Evolutionary conservation across 345 rosid genomes (phyloP).

Genomic region (Crucihimalaya himalaica): DNA sequence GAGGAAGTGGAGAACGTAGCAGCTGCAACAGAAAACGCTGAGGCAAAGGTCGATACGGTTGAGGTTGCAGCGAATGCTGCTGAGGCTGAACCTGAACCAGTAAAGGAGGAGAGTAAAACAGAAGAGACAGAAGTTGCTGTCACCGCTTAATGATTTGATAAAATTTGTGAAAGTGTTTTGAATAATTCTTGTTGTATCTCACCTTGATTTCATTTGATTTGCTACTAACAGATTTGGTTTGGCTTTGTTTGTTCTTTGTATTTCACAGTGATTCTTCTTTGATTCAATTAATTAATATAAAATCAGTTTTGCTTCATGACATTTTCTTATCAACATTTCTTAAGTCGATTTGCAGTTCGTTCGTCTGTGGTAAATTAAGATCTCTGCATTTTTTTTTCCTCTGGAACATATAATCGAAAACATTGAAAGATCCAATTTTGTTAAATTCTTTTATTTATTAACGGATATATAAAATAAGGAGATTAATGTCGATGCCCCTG

Average conservation of each 20-base stretch:
- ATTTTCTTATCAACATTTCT: neutral
- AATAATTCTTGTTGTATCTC: neutral
- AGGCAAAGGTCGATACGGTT: conserved; percentile 9
- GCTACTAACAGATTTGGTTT: conserved; percentile 29
- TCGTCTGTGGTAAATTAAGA: too few relatives aligned
- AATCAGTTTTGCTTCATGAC: conserved; percentile 25
- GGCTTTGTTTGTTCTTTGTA: conserved; percentile 34
- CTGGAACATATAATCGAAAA: too few relatives aligned
- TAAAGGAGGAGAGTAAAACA: conserved; percentile 24
- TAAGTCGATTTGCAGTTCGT: too few relatives aligned
- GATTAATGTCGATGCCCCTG: too few relatives aligned
- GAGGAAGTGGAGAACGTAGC: conserved; percentile 20
- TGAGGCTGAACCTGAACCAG: conserved; percentile 23
- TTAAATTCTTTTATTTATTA: too few relatives aligned
- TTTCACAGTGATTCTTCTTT: conserved; percentile 17
- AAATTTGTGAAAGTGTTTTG: conserved; percentile 23
- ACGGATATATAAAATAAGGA: too few relatives aligned
- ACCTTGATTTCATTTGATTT: conserved; percentile 26
- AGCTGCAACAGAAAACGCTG: conserved; percentile 22
- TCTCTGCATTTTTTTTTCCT: too few relatives aligned
- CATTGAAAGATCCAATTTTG: too few relatives aligned
- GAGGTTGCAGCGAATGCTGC: neutral
- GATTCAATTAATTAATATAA: conserved; percentile 28
- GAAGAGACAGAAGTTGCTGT: conserved; percentile 31
- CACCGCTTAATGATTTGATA: conserved; percentile 32